Evolutionary conservation across 2,329 filamentous ascomycete genomes (phyloP).

Genomic region (Claviceps spartinae): DNA sequence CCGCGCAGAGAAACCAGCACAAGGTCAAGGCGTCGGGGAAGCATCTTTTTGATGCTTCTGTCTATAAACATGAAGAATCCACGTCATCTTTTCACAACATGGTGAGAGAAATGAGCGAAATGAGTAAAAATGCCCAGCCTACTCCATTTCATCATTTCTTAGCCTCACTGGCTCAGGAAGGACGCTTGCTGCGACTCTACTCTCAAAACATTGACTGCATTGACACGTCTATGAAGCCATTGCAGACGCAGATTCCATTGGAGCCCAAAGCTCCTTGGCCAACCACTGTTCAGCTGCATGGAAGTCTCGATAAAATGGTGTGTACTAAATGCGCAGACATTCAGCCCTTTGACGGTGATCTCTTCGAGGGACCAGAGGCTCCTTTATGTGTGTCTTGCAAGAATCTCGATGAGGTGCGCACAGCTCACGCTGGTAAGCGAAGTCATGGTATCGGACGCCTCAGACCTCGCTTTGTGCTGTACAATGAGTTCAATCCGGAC

Average conservation of each 20-base stretch:
- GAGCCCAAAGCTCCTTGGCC: conserved; percentile 83
- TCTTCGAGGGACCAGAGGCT: conserved; percentile 75
- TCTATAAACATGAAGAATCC: conserved; percentile 83
- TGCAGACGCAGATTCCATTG: conserved; percentile 70
- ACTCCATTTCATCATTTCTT: conserved; percentile 90
- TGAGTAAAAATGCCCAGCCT: conserved; percentile 64
- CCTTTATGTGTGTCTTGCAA: conserved; percentile 68
- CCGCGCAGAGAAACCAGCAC: conserved; percentile 69
- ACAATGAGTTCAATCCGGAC: conserved; percentile 95
- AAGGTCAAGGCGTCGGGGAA: conserved; percentile 85
- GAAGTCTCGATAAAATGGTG: conserved; percentile 88
- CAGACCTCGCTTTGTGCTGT: conserved; percentile 85
- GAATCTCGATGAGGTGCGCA: conserved; percentile 62
- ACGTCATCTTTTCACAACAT: conserved; percentile 91
- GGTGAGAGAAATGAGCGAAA: conserved; percentile 75
- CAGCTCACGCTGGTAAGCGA: conserved; percentile 64
- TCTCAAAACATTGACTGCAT: conserved; percentile 96
- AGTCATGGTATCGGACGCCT: conserved; percentile 87
- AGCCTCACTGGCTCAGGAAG: conserved; percentile 77
- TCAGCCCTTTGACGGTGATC: conserved; percentile 57
- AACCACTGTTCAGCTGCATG: conserved; percentile 82
- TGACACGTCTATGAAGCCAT: conserved; percentile 68
- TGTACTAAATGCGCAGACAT: conserved; percentile 83
- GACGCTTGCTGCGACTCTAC: conserved; percentile 78
- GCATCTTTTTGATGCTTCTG: conserved; percentile 90